Conservation (phyloP, 2,329 filamentous ascomycete species). For the Scleromitrula shiraiana region DNA sequence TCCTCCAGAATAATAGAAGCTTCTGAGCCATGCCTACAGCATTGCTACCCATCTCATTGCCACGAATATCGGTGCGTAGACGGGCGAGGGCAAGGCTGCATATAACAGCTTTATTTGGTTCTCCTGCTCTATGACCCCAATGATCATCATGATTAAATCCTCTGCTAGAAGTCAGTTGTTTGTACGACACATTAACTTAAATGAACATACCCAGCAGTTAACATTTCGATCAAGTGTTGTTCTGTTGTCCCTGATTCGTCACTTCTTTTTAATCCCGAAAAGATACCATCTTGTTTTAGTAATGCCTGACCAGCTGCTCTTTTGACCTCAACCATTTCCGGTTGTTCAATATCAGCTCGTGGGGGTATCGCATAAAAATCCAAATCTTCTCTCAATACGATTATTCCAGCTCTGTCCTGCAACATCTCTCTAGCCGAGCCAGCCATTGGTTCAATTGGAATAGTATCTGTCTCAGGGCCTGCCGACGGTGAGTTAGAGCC, state of each 20-base stretch:
- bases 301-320: slow-evolving; percentile 82
- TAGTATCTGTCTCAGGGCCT: slow-evolving; percentile 55
- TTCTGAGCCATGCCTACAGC: slow-evolving; percentile 98
- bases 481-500: slow-evolving; percentile 59
- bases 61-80: slow-evolving; percentile 84
- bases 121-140: slow-evolving; percentile 95
- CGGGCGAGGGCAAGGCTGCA: slow-evolving; percentile 92
- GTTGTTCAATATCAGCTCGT: slow-evolving; percentile 69
- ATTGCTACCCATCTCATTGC: slow-evolving; percentile 64
- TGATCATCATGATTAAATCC: slow-evolving; percentile 93
- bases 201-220: slow-evolving; percentile 80
- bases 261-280: slow-evolving; percentile 88
- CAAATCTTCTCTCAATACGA: slow-evolving; percentile 89
- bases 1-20: slow-evolving; percentile 93
- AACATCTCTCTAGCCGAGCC: slow-evolving; percentile 66
- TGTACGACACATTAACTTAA: not conserved
- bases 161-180: slow-evolving; percentile 39
- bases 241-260: slow-evolving; percentile 95
- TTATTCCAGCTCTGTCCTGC: slow-evolving; percentile 87
- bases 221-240: slow-evolving; percentile 97
- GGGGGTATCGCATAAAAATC: slow-evolving; percentile 98
- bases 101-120: slow-evolving; percentile 97
- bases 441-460: slow-evolving; percentile 65
- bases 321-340: slow-evolving; percentile 95
- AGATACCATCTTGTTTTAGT: slow-evolving; percentile 86